A percentile compares a stretch with the other conserved stretches of the same genome.
Conservation (phyloP, 176 grass and related monocot genomes). For the Triticum aestivum region IWGSC_CS_RefSeq_v2.1 NC_057806.1:524477133-524477632, state of each 20-base stretch:
- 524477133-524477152: slow-evolving; percentile 24
- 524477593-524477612: background rate
- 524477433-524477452: background rate
- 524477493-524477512: slow-evolving; percentile 14
- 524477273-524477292: background rate
- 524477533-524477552: background rate
- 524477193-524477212: background rate
- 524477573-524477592: slow-evolving; percentile 26
- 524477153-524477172: background rate
- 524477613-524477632: background rate
- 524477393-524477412: background rate
- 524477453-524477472: background rate
- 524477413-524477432: background rate
- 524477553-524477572: background rate
- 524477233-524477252: background rate
- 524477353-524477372: background rate
- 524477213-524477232: background rate
- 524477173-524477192: slow-evolving; percentile 5
- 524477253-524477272: background rate
- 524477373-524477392: background rate
- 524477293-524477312: background rate
- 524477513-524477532: background rate
- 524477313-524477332: background rate
- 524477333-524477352: background rate
- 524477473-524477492: background rate